Percentiles rank a stretch among this genome's conserved stretches.
Evolutionary conservation across 805 yeast species (phyloP).

Genomic region (Starmera amethionina): DNA sequence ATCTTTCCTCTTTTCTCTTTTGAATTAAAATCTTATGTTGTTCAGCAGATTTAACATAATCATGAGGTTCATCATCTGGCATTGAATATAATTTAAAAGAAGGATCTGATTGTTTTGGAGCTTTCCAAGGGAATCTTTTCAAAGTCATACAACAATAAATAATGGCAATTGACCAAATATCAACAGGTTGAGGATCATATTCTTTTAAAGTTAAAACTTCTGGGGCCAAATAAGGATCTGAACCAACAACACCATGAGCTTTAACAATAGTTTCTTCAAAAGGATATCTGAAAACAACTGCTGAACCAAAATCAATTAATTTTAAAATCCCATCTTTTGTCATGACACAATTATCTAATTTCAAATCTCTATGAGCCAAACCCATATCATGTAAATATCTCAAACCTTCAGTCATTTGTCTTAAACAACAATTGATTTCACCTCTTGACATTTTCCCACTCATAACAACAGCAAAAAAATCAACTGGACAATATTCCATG

Average conservation of each 20-base stretch:
- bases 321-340: conserved; percentile 66
- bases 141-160: conserved; percentile 83
- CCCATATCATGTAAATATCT: conserved; percentile 69
- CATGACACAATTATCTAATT: conserved; percentile 75
- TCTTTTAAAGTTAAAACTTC: conserved; percentile 50
- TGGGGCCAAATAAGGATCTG: conserved; percentile 82
- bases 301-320: conserved; percentile 76
- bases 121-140: conserved; percentile 83
- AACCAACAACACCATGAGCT: conserved; percentile 74
- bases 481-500: conserved; percentile 81
- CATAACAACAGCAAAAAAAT: conserved; percentile 82
- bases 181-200: conserved; percentile 73
- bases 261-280: conserved; percentile 47
- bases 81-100: conserved; percentile 57
- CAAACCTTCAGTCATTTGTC: conserved; percentile 66
- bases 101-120: conserved; percentile 60
- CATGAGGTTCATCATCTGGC: conserved; percentile 69
- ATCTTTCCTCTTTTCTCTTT: conserved; percentile 44
- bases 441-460: conserved; percentile 73
- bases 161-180: conserved; percentile 78
- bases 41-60: conserved; percentile 60
- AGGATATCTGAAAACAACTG: conserved; percentile 75
- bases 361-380: conserved; percentile 74
- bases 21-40: conserved; percentile 57
- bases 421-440: conserved; percentile 74